Conservation (phyloP, 2,329 filamentous ascomycete genomes). For the Ilyonectria sp. region DNA sequence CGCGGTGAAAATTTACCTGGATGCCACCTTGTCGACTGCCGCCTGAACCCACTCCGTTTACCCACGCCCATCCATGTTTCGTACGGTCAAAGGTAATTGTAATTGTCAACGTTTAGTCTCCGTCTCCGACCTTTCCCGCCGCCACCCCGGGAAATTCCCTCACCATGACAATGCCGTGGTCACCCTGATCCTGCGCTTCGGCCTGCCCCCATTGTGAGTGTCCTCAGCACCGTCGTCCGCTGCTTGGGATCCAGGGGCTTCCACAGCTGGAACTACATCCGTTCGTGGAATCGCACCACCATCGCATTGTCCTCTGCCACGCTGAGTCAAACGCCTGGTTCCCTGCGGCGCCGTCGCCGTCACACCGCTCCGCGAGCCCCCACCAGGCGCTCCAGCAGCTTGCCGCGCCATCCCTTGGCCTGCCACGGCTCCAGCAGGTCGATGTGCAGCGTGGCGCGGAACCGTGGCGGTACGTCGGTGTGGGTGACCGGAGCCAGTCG, state of each 20-base stretch:
- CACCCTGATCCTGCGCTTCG: constrained; percentile 44
- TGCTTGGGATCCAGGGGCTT: neutral
- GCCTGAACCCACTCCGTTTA: constrained; percentile 2
- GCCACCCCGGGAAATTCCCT: constrained; percentile 37
- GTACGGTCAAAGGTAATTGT: constrained; percentile 19
- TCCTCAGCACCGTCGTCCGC: too few relatives aligned
- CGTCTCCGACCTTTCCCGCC: constrained; percentile 35
- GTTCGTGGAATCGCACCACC: constrained; percentile 65
- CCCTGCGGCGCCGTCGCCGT: constrained; percentile 22
- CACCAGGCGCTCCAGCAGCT: constrained; percentile 59
- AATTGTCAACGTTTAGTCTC: constrained; percentile 26
- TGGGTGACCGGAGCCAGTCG: constrained; percentile 59
- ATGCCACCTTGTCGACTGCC: constrained; percentile 7
- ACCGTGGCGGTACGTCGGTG: constrained; percentile 49
- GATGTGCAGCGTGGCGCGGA: constrained; percentile 65
- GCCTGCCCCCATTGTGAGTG: neutral
- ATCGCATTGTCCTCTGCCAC: constrained; percentile 62
- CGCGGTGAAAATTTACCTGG: neutral
- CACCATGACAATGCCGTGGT: constrained; percentile 40
- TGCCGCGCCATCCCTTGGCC: constrained; percentile 61
- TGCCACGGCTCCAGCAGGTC: constrained; percentile 61
- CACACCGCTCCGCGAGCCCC: constrained; percentile 50
- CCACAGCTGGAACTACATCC: constrained; percentile 60
- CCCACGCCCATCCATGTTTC: constrained; percentile 14
- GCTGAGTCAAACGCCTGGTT: constrained; percentile 59